phyloP scores from a whole-genome alignment of 192 early-diverging fungal genomes.

The Podila minutissima region DNA sequence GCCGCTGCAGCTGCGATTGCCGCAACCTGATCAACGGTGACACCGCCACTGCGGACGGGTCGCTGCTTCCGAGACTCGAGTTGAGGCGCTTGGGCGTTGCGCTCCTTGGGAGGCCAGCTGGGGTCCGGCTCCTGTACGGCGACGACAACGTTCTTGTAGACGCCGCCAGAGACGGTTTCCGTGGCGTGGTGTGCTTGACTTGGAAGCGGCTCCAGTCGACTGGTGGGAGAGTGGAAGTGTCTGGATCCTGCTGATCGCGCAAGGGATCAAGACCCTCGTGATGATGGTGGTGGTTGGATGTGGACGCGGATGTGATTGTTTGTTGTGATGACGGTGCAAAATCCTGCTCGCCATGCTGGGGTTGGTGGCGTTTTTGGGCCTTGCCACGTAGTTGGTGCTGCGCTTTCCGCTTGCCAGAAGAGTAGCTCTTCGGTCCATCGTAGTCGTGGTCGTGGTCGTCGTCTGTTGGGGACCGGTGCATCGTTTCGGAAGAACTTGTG shows the following conservation, averaged over 20 bases:
- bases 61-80: neutral
- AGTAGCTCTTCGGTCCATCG: conserved; percentile 2
- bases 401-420: conserved; percentile 22
- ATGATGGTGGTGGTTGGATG: neutral
- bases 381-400: conserved; percentile 19
- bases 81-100: neutral
- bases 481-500: conserved; percentile 17
- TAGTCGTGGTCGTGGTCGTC: neutral
- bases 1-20: conserved; percentile 36
- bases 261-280: conserved; percentile 3
- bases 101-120: neutral
- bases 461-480: neutral
- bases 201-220: conserved; percentile 35
- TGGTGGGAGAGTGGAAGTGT: conserved; percentile 8
- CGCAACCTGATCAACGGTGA: conserved; percentile 36
- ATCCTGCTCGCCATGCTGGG: neutral
- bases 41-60: neutral
- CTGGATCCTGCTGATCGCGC: conserved; percentile 11
- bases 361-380: conserved; percentile 17
- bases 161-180: neutral
- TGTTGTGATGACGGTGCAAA: neutral
- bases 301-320: neutral
- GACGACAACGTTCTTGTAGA: conserved; percentile 1
- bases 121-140: neutral
- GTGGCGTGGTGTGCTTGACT: neutral